phyloP scores from a whole-genome alignment of 2,329 filamentous ascomycete species.

The Phoma sp. region DNA sequence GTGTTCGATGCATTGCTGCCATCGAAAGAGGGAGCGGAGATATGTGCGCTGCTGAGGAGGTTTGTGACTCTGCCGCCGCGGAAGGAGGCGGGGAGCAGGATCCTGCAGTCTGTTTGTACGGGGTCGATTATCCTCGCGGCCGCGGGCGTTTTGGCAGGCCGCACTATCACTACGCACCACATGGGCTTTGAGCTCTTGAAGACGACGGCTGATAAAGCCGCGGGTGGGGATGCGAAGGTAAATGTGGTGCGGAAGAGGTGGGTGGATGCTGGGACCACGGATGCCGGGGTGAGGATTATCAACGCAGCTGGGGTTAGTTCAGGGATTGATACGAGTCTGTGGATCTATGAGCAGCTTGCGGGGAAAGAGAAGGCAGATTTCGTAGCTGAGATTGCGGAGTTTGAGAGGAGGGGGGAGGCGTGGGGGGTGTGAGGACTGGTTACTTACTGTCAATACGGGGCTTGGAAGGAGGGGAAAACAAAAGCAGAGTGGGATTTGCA shows the following conservation, averaged over 20 bases:
- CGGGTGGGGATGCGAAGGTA: slow-evolving; percentile 33
- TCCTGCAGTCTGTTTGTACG: slow-evolving; percentile 51
- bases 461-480: too few species aligned
- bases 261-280: slow-evolving; percentile 40
- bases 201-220: slow-evolving; percentile 36
- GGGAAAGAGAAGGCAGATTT: slow-evolving; percentile 35
- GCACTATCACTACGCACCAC: slow-evolving; percentile 51
- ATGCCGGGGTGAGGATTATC: slow-evolving; percentile 41
- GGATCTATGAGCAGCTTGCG: slow-evolving; percentile 32
- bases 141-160: slow-evolving; percentile 43
- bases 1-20: slow-evolving; percentile 33
- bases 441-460: too few species aligned
- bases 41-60: slow-evolving; percentile 26
- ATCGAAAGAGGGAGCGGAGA: slow-evolving; percentile 25
- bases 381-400: slow-evolving; percentile 38
- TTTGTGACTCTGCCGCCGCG: slow-evolving; percentile 32
- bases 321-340: slow-evolving; percentile 42
- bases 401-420: slow-evolving; percentile 35
- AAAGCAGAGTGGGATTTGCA: too few species aligned
- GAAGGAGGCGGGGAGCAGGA: slow-evolving; percentile 30
- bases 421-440: slow-evolving; percentile 22
- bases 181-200: slow-evolving; percentile 33
- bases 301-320: slow-evolving; percentile 43
- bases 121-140: slow-evolving; percentile 48
- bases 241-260: slow-evolving; percentile 39